These are phyloP conservation scores for Tuber borchii DNA, from an alignment of 495 filamentous ascomycete species.

Conservation along the genomic window DNA sequence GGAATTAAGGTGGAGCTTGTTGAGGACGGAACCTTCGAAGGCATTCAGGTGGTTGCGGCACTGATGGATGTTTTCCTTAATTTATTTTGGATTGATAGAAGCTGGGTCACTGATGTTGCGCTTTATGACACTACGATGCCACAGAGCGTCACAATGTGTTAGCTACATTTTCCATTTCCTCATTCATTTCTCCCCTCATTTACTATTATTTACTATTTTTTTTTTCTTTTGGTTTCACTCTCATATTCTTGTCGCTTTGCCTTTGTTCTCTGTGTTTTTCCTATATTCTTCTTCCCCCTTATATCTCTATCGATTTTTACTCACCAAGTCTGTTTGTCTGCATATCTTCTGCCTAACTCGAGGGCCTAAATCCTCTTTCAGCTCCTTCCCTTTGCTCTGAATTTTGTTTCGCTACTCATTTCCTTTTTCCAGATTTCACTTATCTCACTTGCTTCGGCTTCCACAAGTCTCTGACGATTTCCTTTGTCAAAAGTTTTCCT, in stretches of 20 bases:
- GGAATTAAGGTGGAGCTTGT: slow-evolving; percentile 20
- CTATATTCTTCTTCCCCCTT: neutral
- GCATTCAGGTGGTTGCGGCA: slow-evolving; percentile 19
- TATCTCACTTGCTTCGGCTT: neutral
- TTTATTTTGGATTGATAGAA: slow-evolving; percentile 24
- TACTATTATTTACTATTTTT: neutral
- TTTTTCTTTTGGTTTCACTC: neutral
- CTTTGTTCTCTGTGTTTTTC: neutral
- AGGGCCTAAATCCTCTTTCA: neutral
- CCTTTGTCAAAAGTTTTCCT: neutral
- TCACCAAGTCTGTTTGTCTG: neutral
- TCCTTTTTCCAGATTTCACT: neutral
- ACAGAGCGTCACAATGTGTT: slow-evolving; percentile 33
- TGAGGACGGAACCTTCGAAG: slow-evolving; percentile 10
- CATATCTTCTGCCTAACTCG: neutral
- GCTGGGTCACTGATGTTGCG: slow-evolving; percentile 19
- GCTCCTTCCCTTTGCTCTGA: neutral
- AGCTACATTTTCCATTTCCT: neutral
- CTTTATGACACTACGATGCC: slow-evolving; percentile 29
- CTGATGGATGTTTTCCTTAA: slow-evolving; percentile 29
- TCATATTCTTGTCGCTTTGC: neutral
- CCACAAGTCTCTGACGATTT: slow-evolving; percentile 17
- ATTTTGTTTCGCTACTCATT: neutral
- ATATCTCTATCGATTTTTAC: neutral
- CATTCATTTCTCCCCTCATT: neutral